Conservation (phyloP, 2,329 filamentous ascomycete genomes). For the Juglanconis sp. region DNA sequence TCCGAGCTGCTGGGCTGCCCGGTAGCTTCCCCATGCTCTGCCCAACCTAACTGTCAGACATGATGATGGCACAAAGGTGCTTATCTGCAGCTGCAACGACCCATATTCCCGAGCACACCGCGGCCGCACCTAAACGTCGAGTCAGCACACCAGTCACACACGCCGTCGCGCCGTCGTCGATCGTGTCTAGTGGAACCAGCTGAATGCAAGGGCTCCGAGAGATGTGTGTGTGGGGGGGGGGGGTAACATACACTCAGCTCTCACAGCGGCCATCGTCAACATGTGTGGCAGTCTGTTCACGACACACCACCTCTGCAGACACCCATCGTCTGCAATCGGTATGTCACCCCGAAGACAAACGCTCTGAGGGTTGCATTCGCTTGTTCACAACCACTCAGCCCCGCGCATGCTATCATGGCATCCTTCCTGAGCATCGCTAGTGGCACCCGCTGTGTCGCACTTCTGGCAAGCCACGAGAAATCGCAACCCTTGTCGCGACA, state of each 20-base stretch:
- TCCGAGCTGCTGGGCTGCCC: no score
- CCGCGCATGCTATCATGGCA: neutral
- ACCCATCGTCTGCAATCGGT: neutral
- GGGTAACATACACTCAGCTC: neutral
- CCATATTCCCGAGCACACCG: neutral
- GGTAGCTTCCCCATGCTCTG: neutral
- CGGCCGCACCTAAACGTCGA: slow-evolving; percentile 7
- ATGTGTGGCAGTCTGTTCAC: no score
- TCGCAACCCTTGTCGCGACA: slow-evolving; percentile 4
- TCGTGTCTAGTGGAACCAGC: neutral
- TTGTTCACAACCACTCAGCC: neutral
- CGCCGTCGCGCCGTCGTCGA: neutral
- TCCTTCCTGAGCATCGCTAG: neutral
- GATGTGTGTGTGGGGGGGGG: neutral
- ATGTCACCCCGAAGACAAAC: neutral
- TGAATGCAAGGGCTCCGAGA: slow-evolving; percentile 2
- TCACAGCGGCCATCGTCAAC: neutral
- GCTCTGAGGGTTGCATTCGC: neutral
- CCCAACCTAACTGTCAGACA: neutral
- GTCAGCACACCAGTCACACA: neutral
- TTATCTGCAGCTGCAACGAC: neutral
- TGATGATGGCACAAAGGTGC: slow-evolving; percentile 5
- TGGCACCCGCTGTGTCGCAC: neutral
- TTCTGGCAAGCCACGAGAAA: slow-evolving; percentile 8
- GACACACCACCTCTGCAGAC: neutral